Evolutionary conservation across 2,329 filamentous ascomycete species (phyloP).

Genomic region (Cordyceps fumosorosea): DNA sequence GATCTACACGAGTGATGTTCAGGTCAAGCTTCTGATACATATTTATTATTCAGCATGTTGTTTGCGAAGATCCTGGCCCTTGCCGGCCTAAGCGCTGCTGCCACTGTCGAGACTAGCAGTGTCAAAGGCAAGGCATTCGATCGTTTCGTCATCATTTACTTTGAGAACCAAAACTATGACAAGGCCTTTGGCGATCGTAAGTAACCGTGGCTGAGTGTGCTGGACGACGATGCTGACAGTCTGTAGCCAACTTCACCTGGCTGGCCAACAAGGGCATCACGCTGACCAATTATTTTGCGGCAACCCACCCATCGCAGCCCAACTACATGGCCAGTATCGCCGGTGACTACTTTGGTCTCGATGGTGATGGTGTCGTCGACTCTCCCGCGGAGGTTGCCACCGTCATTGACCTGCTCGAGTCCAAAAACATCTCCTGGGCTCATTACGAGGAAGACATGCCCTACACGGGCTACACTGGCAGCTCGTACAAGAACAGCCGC

Average conservation of each 20-base stretch:
- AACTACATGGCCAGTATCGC: conserved; percentile 58
- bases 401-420: conserved; percentile 60
- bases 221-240: neutral
- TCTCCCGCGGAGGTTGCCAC: conserved; percentile 56
- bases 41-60: neutral
- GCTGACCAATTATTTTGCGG: conserved; percentile 35
- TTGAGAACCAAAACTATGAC: conserved; percentile 68
- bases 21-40: neutral
- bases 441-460: conserved; percentile 75
- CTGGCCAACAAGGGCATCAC: conserved; percentile 25
- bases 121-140: conserved; percentile 47
- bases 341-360: conserved; percentile 58
- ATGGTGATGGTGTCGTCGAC: conserved; percentile 52
- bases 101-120: conserved; percentile 9
- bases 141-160: conserved; percentile 66
- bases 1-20: neutral
- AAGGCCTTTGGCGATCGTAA: conserved; percentile 56
- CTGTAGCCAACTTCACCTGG: conserved; percentile 22
- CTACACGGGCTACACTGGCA: conserved; percentile 64
- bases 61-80: conserved; percentile 1
- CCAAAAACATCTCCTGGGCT: conserved; percentile 58
- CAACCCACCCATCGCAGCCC: conserved; percentile 62
- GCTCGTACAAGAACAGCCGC: conserved; percentile 54
- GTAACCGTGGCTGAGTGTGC: conserved; percentile 18
- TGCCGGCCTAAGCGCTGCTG: conserved; percentile 2